Conservation (phyloP, 441 rosid species). For the Francoa sonchifolia region DNA sequence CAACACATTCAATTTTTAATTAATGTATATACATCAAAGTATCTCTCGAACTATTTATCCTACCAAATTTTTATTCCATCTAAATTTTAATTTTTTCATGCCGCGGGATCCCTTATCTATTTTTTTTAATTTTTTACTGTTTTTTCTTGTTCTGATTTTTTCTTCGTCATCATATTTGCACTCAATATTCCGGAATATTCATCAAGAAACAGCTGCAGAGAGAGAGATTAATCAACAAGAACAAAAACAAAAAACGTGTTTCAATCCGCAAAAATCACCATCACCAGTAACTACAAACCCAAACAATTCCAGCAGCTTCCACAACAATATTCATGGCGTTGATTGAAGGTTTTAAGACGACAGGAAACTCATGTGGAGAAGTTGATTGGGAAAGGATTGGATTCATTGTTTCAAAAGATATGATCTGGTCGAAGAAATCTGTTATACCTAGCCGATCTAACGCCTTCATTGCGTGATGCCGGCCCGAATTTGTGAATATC, state of each 20-base stretch:
- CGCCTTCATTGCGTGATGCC: constrained; percentile 42
- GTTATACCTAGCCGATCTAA: constrained; percentile 44
- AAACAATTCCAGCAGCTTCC: constrained; percentile 39
- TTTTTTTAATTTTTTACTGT: too few species aligned
- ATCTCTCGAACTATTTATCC: too few species aligned
- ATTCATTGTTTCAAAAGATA: constrained; percentile 75
- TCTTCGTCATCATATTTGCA: too few species aligned
- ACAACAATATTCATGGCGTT: constrained; percentile 64
- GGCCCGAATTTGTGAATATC: constrained; percentile 81
- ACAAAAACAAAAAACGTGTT: not conserved
- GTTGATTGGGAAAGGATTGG: constrained; percentile 41
- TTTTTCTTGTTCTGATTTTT: too few species aligned
- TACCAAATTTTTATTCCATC: too few species aligned
- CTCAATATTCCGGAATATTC: too few species aligned
- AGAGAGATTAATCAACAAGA: not conserved
- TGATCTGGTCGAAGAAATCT: constrained; percentile 67
- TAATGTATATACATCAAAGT: too few species aligned
- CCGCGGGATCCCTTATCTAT: too few species aligned
- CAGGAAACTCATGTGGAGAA: constrained; percentile 54
- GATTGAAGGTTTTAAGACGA: constrained; percentile 63
- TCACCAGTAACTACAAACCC: constrained; percentile 15
- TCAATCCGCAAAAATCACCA: not conserved
- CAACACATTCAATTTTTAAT: too few species aligned
- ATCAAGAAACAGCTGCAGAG: constrained; percentile 56
- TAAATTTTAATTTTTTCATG: too few species aligned